Evolutionary conservation across 148 eudicot species (phyloP).

Genomic region (Diospyros lotus): DNA sequence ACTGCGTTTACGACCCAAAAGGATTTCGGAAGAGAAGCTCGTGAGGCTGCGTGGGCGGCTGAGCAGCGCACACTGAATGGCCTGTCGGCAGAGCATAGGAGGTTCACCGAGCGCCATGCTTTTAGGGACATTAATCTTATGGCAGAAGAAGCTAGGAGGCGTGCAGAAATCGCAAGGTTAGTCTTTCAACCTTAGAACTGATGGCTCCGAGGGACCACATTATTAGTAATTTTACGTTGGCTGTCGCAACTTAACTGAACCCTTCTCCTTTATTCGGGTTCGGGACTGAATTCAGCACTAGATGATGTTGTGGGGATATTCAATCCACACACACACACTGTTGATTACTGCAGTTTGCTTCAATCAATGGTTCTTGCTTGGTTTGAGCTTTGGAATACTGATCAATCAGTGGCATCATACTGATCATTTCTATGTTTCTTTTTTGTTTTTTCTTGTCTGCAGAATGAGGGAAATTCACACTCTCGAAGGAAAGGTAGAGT

Average conservation of each 20-base stretch:
- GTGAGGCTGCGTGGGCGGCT: conserved; percentile 46
- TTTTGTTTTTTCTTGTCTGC: conserved; percentile 9
- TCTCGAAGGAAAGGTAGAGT: conserved; percentile 32
- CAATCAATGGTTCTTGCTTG: too few relatives aligned
- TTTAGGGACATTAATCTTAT: conserved; percentile 47
- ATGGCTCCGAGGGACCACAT: not conserved
- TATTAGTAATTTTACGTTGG: too few relatives aligned
- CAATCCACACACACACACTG: too few relatives aligned
- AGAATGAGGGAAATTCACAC: conserved; percentile 56
- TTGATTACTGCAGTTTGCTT: too few relatives aligned
- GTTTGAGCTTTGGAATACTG: too few relatives aligned
- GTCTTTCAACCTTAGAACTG: not conserved
- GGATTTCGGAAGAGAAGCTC: conserved; percentile 44
- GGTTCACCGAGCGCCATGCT: conserved; percentile 25
- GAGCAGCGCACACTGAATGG: conserved; percentile 31
- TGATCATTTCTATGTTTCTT: not conserved
- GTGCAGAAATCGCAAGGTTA: conserved; percentile 66
- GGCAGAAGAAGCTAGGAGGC: conserved; percentile 64
- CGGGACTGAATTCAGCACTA: too few relatives aligned
- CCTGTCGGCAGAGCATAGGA: conserved; percentile 21
- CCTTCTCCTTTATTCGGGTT: too few relatives aligned
- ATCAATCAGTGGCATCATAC: too few relatives aligned
- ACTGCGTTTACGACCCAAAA: conserved; percentile 39
- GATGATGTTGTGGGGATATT: too few relatives aligned
- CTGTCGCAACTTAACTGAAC: too few relatives aligned